Conservation (phyloP, 2,329 filamentous ascomycete species). For the Fragosphaeria purpurea region DNA sequence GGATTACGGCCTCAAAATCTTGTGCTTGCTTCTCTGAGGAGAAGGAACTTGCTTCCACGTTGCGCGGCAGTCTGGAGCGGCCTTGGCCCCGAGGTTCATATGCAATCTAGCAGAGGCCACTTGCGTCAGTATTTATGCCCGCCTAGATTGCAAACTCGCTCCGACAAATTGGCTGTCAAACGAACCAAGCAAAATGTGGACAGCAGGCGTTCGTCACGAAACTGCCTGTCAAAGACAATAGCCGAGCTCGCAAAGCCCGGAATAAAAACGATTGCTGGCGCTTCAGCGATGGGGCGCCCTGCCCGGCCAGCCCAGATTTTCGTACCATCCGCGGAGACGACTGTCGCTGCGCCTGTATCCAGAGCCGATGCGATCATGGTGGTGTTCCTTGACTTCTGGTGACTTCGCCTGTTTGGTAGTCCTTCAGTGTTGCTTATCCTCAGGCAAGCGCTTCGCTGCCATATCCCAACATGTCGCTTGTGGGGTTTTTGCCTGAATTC, state of each 20-base stretch:
- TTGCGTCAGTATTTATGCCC: no score
- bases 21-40: slow-evolving; percentile 1
- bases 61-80: slow-evolving; percentile 2
- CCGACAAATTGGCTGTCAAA: background rate
- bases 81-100: slow-evolving; percentile 10
- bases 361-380: background rate
- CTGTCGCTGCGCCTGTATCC: background rate
- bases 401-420: no score
- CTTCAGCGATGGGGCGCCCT: slow-evolving; percentile 2
- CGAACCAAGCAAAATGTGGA: slow-evolving; percentile 5
- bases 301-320: slow-evolving; percentile 9
- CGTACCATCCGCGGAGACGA: slow-evolving; percentile 8
- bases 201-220: slow-evolving; percentile 7
- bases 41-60: background rate
- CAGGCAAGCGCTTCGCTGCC: no score
- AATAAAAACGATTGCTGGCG: slow-evolving; percentile 7
- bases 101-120: slow-evolving; percentile 1
- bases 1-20: slow-evolving; percentile 10
- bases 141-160: no score
- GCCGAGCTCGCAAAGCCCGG: slow-evolving; percentile 8
- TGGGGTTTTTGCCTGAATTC: no score
- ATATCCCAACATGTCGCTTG: no score
- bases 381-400: no score
- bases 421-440: no score
- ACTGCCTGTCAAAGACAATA: slow-evolving; percentile 8